These are phyloP conservation scores for Lyophyllum decastes DNA, from an alignment of 768 basidiomycete species.

Conservation along the genomic window DNA sequence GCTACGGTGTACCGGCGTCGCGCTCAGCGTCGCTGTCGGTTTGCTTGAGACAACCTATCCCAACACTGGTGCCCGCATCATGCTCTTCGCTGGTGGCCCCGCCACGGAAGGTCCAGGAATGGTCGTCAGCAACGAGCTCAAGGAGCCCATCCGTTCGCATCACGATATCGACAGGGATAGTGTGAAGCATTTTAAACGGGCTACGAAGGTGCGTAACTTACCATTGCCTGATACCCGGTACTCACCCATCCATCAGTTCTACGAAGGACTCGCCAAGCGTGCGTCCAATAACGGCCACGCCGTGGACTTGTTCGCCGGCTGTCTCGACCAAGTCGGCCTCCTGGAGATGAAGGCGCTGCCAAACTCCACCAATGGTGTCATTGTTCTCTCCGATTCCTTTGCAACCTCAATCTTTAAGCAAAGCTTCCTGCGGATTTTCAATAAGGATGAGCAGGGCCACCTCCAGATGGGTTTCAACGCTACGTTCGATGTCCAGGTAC, in stretches of 20 bases:
- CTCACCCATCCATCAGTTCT: slow-evolving; percentile 63
- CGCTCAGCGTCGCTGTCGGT: slow-evolving; percentile 90
- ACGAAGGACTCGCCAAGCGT: slow-evolving; percentile 91
- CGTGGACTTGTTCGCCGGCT: slow-evolving; percentile 94
- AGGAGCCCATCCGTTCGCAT: slow-evolving; percentile 97
- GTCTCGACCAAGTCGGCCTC: slow-evolving; percentile 96
- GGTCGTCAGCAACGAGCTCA: slow-evolving; percentile 93
- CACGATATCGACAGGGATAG: slow-evolving; percentile 98
- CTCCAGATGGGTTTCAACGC: slow-evolving; percentile 99
- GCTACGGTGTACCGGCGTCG: slow-evolving; percentile 93
- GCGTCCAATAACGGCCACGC: slow-evolving; percentile 94
- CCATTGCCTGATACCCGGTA: background rate
- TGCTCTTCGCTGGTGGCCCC: slow-evolving; percentile 95
- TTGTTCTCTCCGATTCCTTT: slow-evolving; percentile 96
- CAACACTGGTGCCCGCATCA: slow-evolving; percentile 94
- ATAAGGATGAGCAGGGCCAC: slow-evolving; percentile 89
- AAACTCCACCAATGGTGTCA: slow-evolving; percentile 95
- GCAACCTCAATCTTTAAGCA: slow-evolving; percentile 99
- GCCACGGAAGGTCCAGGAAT: slow-evolving; percentile 96
- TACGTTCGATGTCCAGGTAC: slow-evolving; percentile 95
- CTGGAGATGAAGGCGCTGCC: slow-evolving; percentile 96
- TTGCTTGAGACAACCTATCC: slow-evolving; percentile 93
- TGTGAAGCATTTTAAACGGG: slow-evolving; percentile 96
- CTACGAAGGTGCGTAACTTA: slow-evolving; percentile 72
- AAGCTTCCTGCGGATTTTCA: slow-evolving; percentile 90